Percentiles rank a stretch among this genome's conserved stretches.
Evolutionary conservation across 2,329 filamentous ascomycete species (phyloP).

Genomic region (Grosmannia penicillata): DNA sequence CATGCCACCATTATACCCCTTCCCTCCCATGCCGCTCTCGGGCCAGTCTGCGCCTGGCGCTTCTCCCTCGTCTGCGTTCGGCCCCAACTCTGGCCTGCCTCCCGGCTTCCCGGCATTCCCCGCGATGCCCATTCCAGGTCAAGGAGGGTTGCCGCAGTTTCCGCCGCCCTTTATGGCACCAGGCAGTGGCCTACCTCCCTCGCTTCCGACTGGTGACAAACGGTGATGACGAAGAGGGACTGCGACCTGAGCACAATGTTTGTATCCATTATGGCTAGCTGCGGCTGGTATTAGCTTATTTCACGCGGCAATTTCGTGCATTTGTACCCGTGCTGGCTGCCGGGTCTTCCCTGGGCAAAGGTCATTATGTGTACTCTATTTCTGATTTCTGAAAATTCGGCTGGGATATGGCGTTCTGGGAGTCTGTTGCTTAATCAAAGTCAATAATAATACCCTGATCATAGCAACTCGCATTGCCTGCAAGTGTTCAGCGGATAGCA

Average conservation of each 20-base stretch:
- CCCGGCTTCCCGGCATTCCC: constrained; percentile 19
- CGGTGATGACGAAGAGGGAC: constrained; percentile 14
- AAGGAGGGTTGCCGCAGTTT: constrained; percentile 21
- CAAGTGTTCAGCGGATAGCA: too few species aligned
- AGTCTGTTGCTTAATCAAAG: not conserved
- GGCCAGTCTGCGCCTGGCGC: constrained; percentile 7
- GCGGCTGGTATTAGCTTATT: too few species aligned
- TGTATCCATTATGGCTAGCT: not conserved
- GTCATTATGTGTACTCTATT: too few species aligned
- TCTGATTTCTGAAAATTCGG: not conserved
- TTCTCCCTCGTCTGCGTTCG: constrained; percentile 9
- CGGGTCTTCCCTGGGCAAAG: too few species aligned
- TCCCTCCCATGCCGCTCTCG: constrained; percentile 16
- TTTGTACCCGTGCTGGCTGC: too few species aligned
- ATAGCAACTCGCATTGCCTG: too few species aligned
- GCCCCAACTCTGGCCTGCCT: constrained; percentile 19
- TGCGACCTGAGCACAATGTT: not conserved
- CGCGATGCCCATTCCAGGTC: constrained; percentile 24
- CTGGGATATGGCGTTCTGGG: not conserved
- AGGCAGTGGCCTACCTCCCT: constrained; percentile 22
- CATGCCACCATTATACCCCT: constrained; percentile 35
- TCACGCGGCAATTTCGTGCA: too few species aligned
- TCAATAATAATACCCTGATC: not conserved
- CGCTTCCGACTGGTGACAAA: constrained; percentile 11
- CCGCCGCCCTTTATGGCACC: constrained; percentile 19